A percentile compares a stretch with the other conserved stretches of the same genome.
Evolutionary conservation across 192 early-diverging fungal genomes (phyloP).

Genomic region (Physocladia obscura): DNA sequence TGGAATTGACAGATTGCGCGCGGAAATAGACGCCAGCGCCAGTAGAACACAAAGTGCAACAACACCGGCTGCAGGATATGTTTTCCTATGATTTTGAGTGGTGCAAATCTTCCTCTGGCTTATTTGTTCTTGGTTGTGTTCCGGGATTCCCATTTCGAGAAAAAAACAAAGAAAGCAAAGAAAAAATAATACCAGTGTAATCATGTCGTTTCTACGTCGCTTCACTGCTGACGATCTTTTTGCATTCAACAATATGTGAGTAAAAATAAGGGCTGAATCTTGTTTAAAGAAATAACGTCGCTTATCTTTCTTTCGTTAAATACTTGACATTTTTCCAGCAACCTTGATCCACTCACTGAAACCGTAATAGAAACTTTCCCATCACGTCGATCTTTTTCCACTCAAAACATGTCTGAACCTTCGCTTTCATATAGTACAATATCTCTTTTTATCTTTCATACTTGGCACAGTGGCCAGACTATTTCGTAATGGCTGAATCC

Average conservation of each 20-base stretch:
- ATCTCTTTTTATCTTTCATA: slow-evolving; percentile 92
- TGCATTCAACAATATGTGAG: slow-evolving; percentile 87
- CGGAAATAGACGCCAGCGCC: too few species aligned
- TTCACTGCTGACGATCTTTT: slow-evolving; percentile 93
- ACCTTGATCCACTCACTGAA: slow-evolving; percentile 91
- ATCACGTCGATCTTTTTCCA: not conserved
- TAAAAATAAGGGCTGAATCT: not conserved
- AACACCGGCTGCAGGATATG: too few species aligned
- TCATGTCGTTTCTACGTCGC: slow-evolving; percentile 40
- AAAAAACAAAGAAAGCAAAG: too few species aligned
- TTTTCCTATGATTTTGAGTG: too few species aligned
- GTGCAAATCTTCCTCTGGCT: too few species aligned
- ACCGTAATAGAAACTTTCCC: slow-evolving; percentile 59
- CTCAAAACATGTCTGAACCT: not conserved
- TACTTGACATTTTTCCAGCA: slow-evolving; percentile 44
- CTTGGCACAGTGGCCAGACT: slow-evolving; percentile 90
- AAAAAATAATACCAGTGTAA: slow-evolving; percentile 2
- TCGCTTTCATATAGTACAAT: slow-evolving; percentile 68
- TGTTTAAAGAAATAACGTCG: too few species aligned
- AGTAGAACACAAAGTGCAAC: too few species aligned
- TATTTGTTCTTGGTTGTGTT: too few species aligned
- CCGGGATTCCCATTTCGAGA: too few species aligned
- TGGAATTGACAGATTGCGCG: too few species aligned
- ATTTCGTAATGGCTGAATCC: slow-evolving; percentile 81
- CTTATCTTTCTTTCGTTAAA: not conserved